phyloP scores from a whole-genome alignment of 768 basidiomycete species.

The Termitomyces titanicus region DNA sequence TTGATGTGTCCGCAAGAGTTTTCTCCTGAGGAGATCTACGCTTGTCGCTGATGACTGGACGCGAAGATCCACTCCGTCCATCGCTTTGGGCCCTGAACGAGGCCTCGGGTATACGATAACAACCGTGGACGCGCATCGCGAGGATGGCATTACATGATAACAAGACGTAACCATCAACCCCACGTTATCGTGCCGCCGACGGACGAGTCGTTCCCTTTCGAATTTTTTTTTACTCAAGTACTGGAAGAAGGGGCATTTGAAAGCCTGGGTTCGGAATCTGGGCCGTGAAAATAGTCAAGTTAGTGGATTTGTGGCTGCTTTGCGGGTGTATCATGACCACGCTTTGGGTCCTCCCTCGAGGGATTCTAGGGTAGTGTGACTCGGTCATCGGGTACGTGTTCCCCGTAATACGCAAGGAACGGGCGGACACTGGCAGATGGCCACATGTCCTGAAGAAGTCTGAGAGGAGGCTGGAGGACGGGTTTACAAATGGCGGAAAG shows the following conservation, averaged over 20 bases:
- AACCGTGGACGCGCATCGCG: conserved; percentile 1
- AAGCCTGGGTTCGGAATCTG: not conserved
- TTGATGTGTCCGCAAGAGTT: not conserved
- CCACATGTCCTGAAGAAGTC: not conserved
- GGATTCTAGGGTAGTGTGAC: not conserved
- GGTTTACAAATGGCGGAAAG: not conserved
- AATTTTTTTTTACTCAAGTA: not conserved
- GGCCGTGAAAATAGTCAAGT: not conserved
- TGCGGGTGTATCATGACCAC: not conserved
- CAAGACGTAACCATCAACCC: conserved; percentile 9
- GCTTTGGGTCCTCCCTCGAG: not conserved
- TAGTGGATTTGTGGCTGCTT: not conserved
- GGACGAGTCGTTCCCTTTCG: conserved; percentile 9
- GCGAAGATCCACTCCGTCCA: not conserved
- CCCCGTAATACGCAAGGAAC: not conserved
- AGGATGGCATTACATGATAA: not conserved
- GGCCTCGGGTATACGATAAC: conserved; percentile 7
- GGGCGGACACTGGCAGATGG: not conserved
- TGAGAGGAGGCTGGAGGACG: not conserved
- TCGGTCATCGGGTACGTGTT: not conserved
- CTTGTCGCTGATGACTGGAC: not conserved
- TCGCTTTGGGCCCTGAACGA: not conserved
- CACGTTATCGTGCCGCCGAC: not conserved
- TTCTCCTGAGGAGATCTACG: conserved; percentile 3
- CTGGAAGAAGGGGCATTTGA: not conserved